Evolutionary conservation across 2,329 filamentous ascomycete species (phyloP).

Genomic region (Pseudogymnoascus sp.): DNA sequence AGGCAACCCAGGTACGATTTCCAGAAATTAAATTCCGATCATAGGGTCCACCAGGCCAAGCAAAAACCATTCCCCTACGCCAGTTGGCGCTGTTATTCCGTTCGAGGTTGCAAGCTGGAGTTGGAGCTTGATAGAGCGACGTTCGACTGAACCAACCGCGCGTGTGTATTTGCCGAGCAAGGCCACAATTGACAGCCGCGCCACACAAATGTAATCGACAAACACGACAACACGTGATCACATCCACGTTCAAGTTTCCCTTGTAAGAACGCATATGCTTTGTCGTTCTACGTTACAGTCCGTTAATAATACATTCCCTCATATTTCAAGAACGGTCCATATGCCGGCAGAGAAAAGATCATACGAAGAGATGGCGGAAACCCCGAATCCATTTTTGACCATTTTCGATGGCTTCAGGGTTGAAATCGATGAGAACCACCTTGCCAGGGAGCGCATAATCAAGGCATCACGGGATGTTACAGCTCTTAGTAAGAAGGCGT

Average conservation of each 20-base stretch:
- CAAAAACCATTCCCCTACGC: not conserved
- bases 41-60: not conserved
- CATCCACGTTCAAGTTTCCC: not conserved
- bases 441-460: constrained; percentile 79
- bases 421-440: constrained; percentile 90
- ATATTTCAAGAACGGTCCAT: not conserved
- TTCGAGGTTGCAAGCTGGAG: not conserved
- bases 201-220: not conserved
- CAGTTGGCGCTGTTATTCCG: not conserved
- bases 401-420: constrained; percentile 83
- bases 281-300: not conserved
- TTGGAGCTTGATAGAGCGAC: not conserved
- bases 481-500: constrained; percentile 95
- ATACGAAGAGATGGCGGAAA: constrained; percentile 6
- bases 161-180: not conserved
- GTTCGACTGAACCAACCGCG: not conserved
- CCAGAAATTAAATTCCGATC: not conserved
- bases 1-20: not conserved
- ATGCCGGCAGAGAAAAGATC: constrained; percentile 3
- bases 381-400: constrained; percentile 42
- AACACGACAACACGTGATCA: constrained; percentile 2
- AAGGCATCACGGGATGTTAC: constrained; percentile 92
- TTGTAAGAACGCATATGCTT: not conserved
- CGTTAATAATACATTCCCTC: not conserved
- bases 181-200: not conserved